phyloP scores from a whole-genome alignment of 2,329 filamentous ascomycete species.

The Botryotinia calthae region DNA sequence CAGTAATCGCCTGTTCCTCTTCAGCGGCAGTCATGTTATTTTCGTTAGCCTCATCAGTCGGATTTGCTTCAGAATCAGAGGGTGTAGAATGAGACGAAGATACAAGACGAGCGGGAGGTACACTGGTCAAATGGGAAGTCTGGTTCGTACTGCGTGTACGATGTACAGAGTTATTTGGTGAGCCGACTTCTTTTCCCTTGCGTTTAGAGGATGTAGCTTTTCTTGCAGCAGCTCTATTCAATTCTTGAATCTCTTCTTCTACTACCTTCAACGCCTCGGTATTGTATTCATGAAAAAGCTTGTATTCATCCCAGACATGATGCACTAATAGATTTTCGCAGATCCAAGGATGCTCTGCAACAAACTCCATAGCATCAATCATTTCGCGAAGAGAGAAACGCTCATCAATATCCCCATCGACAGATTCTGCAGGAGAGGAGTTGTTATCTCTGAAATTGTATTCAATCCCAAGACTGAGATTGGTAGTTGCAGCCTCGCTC shows the following conservation, averaged over 20 bases:
- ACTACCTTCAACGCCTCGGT: neutral
- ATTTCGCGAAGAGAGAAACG: slow-evolving; percentile 7
- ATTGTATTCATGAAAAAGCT: slow-evolving; percentile 2
- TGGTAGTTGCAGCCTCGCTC: neutral
- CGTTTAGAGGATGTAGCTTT: neutral
- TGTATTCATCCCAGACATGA: slow-evolving; percentile 8
- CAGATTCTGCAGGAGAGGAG: neutral
- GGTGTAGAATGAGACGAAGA: neutral
- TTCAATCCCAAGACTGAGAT: neutral
- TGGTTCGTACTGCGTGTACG: neutral
- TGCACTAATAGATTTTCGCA: neutral
- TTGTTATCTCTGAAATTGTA: neutral
- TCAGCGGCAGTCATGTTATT: neutral
- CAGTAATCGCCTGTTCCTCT: neutral
- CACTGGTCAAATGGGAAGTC: fast-evolving
- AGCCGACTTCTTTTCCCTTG: neutral
- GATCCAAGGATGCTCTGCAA: neutral
- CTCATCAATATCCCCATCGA: neutral
- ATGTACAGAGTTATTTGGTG: too few species aligned
- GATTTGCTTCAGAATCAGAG: too few species aligned
- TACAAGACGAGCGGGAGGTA: neutral
- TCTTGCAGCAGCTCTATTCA: neutral
- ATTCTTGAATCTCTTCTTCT: neutral
- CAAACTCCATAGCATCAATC: slow-evolving; percentile 8
- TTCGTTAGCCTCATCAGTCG: too few species aligned